Conservation (phyloP, 2,329 filamentous ascomycete genomes). For the Phaeosphaeria sp. region DNA sequence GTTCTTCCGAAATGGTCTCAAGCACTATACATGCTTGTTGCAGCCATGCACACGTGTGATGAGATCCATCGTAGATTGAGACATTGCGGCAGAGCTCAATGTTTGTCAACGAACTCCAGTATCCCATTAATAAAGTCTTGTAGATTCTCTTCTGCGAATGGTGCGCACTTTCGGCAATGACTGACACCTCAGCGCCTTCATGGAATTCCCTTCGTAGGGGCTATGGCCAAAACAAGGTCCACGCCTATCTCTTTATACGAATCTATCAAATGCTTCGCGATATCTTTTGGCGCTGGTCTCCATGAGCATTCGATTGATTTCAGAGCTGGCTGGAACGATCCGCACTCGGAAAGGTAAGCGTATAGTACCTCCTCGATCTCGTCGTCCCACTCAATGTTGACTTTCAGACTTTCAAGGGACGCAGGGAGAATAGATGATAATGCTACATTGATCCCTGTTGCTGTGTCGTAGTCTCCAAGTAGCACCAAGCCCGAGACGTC, state of each 20-base stretch:
- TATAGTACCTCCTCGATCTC: constrained; percentile 14
- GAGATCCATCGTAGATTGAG: background rate
- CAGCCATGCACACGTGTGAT: background rate
- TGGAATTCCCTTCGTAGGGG: constrained; percentile 16
- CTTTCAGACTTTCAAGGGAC: constrained; percentile 16
- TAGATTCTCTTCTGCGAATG: constrained; percentile 34
- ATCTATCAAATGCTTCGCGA: constrained; percentile 1
- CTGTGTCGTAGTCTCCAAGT: constrained; percentile 14
- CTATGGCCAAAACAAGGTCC: background rate
- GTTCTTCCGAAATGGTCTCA: background rate
- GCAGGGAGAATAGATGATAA: constrained; percentile 16
- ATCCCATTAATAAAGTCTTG: constrained; percentile 24
- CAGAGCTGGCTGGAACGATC: constrained; percentile 6
- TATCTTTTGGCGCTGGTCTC: constrained; percentile 6
- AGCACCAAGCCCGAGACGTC: constrained; percentile 23
- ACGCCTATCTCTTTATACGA: background rate
- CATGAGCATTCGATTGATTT: constrained; percentile 17
- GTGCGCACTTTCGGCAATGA: constrained; percentile 30
- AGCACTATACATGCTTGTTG: background rate
- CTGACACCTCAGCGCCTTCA: constrained; percentile 17
- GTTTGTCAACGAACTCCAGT: constrained; percentile 23
- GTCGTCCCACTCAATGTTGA: constrained; percentile 25
- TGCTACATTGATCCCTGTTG: background rate
- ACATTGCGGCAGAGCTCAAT: background rate
- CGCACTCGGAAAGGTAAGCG: constrained; percentile 9